Percentiles rank a stretch among this genome's conserved stretches.
These are phyloP conservation scores for Radiomyces spectabilis DNA, from an alignment of 192 early-diverging fungal species.

Conservation along the genomic window DNA sequence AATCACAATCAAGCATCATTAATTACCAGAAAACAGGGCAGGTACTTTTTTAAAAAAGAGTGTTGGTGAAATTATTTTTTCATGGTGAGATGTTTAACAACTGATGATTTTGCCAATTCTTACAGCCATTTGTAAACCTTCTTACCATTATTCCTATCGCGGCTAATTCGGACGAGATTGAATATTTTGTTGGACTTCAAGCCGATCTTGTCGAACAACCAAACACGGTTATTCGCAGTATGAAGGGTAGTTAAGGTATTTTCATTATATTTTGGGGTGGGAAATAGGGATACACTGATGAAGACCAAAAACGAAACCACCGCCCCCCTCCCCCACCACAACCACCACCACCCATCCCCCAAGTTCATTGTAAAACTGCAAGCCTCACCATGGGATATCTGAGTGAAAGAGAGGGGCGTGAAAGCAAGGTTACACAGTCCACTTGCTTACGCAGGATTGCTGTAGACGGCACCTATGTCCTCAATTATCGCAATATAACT, in stretches of 20 bases:
- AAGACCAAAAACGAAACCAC: no score
- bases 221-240: conserved; percentile 53
- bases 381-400: neutral
- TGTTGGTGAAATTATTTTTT: neutral
- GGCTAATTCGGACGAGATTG: conserved; percentile 41
- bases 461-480: conserved; percentile 45
- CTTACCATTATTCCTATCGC: conserved; percentile 55
- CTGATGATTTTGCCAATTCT: neutral
- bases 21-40: conserved; percentile 64
- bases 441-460: no score
- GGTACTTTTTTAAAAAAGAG: conserved; percentile 21
- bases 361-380: neutral
- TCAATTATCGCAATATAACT: conserved; percentile 39
- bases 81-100: no score
- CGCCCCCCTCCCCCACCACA: no score
- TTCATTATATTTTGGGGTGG: conserved; percentile 1
- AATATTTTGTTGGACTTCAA: conserved; percentile 61
- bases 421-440: no score
- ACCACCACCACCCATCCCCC: neutral
- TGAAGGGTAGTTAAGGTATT: conserved; percentile 34
- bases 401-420: no score
- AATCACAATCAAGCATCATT: conserved; percentile 58
- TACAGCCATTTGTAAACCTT: conserved; percentile 58
- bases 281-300: no score
- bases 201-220: conserved; percentile 65